A percentile compares a stretch with the other conserved stretches of the same genome.
Conservation (phyloP, 2,329 filamentous ascomycete genomes). For the Diplodia seriata region DNA sequence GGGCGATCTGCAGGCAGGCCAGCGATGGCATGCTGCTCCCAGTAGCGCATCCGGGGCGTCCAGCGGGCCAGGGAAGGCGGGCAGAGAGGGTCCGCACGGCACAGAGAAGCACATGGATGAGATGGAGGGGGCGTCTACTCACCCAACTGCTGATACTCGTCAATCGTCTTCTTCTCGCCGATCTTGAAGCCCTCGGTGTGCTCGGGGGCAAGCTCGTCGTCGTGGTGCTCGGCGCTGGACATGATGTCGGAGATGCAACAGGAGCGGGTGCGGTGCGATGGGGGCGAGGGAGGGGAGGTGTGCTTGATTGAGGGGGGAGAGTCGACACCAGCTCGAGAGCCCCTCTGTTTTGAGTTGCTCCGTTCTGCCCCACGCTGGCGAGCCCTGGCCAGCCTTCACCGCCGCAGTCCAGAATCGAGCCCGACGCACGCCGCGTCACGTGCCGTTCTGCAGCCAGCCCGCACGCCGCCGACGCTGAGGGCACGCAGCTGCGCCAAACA, state of each 20-base stretch:
- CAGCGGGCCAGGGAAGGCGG: neutral
- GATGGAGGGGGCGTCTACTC: slow-evolving; percentile 49
- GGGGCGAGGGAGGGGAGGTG: neutral
- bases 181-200: slow-evolving; percentile 97
- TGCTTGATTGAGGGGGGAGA: slow-evolving; percentile 20
- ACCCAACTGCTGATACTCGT: slow-evolving; percentile 95
- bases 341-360: slow-evolving; percentile 30
- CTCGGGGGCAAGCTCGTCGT: slow-evolving; percentile 85
- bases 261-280: slow-evolving; percentile 24
- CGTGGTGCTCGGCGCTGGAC: slow-evolving; percentile 48
- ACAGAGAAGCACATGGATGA: slow-evolving; percentile 22
- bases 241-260: slow-evolving; percentile 37
- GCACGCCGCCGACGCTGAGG: slow-evolving; percentile 10
- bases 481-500: neutral
- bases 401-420: slow-evolving; percentile 25
- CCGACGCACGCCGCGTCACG: slow-evolving; percentile 9
- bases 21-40: slow-evolving; percentile 4
- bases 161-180: slow-evolving; percentile 96
- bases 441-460: slow-evolving; percentile 24
- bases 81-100: slow-evolving; percentile 19
- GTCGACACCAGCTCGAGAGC: slow-evolving; percentile 25
- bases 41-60: slow-evolving; percentile 18
- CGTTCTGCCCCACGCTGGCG: slow-evolving; percentile 27
- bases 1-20: slow-evolving; percentile 21
- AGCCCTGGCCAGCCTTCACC: slow-evolving; percentile 22